phyloP scores from a whole-genome alignment of 1,284 basidiomycete genomes.

The Cryptococcus sp. region DNA sequence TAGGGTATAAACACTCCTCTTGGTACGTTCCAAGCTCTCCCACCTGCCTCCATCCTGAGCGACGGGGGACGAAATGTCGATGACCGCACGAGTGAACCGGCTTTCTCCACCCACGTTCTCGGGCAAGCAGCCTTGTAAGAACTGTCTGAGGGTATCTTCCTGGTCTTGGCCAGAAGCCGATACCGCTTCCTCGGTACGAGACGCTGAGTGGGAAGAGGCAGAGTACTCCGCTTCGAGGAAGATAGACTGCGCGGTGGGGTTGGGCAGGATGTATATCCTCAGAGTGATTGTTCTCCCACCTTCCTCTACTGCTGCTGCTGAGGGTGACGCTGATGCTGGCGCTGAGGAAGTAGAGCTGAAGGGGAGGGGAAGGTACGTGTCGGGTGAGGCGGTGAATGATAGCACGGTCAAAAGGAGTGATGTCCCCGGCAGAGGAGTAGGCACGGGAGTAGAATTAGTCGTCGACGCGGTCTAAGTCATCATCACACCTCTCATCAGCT shows the following conservation, averaged over 20 bases:
- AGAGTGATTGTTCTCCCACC: slow-evolving; percentile 13
- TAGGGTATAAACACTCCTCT: slow-evolving; percentile 13
- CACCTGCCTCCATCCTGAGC: slow-evolving; percentile 19
- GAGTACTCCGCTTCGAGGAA: slow-evolving; percentile 44
- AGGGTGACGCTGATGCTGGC: no score
- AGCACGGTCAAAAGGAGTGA: slow-evolving; percentile 33
- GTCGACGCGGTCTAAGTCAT: slow-evolving; percentile 29
- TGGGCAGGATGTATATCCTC: slow-evolving; percentile 37
- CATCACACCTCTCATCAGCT: neutral
- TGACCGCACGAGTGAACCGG: slow-evolving; percentile 12
- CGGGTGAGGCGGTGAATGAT: slow-evolving; percentile 30
- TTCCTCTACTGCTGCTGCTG: neutral
- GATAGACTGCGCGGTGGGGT: slow-evolving; percentile 30
- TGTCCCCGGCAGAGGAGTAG: slow-evolving; percentile 39
- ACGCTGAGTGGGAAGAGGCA: slow-evolving; percentile 3
- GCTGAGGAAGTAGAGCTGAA: no score
- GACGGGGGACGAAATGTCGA: neutral
- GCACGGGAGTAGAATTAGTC: slow-evolving; percentile 34
- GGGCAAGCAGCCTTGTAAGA: slow-evolving; percentile 40
- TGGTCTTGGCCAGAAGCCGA: neutral
- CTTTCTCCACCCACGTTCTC: slow-evolving; percentile 26
- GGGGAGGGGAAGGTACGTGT: slow-evolving; percentile 15
- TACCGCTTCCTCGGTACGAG: neutral
- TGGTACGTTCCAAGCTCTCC: slow-evolving; percentile 28
- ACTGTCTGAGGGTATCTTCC: slow-evolving; percentile 26